Percentiles rank a stretch among this genome's conserved stretches.
Conservation (phyloP, 805 yeast genomes). For the Lipomyces sp. region DNA sequence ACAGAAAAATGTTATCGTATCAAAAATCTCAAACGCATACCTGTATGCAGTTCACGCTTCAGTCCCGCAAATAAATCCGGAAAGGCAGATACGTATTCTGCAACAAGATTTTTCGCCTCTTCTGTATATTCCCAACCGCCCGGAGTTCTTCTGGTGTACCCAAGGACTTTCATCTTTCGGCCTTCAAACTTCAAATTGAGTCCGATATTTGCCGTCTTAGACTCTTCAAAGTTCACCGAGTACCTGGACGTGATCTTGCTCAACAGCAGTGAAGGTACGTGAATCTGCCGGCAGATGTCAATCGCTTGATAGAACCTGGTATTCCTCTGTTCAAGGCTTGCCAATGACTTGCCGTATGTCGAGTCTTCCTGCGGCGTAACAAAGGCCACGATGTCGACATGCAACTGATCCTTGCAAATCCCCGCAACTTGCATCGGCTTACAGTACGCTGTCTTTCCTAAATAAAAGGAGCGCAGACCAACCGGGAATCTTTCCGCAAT, state of each 20-base stretch:
- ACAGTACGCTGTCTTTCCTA: conserved; percentile 88
- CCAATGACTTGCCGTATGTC: conserved; percentile 58
- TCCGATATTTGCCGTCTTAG: conserved; percentile 66
- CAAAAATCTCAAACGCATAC: not conserved
- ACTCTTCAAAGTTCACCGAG: conserved; percentile 53
- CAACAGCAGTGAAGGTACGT: conserved; percentile 60
- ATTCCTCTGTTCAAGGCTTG: conserved; percentile 50
- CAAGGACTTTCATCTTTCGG: conserved; percentile 77
- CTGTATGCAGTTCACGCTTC: conserved; percentile 35
- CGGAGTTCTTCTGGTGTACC: conserved; percentile 66
- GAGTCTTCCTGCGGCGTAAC: conserved; percentile 49
- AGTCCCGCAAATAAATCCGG: conserved; percentile 53
- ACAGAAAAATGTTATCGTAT: not conserved
- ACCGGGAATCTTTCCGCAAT: conserved; percentile 78
- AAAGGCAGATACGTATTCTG: conserved; percentile 59
- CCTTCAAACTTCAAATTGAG: conserved; percentile 79
- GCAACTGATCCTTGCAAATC: conserved; percentile 39
- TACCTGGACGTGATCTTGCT: conserved; percentile 75
- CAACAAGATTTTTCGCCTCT: conserved; percentile 63
- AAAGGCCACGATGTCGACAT: conserved; percentile 34
- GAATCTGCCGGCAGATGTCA: conserved; percentile 58
- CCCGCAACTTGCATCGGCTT: conserved; percentile 52
- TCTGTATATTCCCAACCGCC: conserved; percentile 82
- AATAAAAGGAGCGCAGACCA: conserved; percentile 65
- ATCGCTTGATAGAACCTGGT: conserved; percentile 62